Conservation (phyloP, 2,329 filamentous ascomycete species). For the Claviceps humidiphila region DNA sequence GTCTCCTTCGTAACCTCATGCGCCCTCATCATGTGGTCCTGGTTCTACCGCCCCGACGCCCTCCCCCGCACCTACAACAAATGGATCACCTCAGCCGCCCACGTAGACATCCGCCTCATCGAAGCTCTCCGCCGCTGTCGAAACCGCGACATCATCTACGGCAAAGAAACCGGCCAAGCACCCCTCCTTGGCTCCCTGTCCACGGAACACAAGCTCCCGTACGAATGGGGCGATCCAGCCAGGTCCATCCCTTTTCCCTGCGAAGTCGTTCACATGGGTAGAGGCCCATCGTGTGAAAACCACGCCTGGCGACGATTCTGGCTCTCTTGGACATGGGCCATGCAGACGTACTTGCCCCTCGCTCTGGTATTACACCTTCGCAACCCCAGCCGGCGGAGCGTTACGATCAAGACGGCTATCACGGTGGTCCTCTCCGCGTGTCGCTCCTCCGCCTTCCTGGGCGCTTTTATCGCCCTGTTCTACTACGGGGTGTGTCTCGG, state of each 20-base stretch:
- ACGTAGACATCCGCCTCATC: conserved; percentile 62
- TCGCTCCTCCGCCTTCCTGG: conserved; percentile 66
- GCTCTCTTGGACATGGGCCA: conserved; percentile 59
- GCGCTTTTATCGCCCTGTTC: conserved; percentile 63
- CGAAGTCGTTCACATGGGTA: conserved; percentile 72
- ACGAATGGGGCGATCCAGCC: conserved; percentile 59
- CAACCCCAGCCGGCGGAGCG: conserved; percentile 29
- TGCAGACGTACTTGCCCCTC: conserved; percentile 64
- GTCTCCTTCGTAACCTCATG: conserved; percentile 58
- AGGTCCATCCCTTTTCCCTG: conserved; percentile 63
- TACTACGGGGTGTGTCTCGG: conserved; percentile 77
- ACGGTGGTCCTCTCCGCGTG: conserved; percentile 46
- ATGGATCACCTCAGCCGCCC: conserved; percentile 69
- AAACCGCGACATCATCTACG: conserved; percentile 53
- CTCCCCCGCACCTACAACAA: conserved; percentile 63
- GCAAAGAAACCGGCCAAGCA: conserved; percentile 57
- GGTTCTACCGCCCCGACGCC: conserved; percentile 62
- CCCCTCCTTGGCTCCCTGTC: conserved; percentile 59
- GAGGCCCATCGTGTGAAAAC: conserved; percentile 58
- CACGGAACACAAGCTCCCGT: conserved; percentile 53
- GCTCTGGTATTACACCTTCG: conserved; percentile 51
- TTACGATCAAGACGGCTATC: conserved; percentile 29
- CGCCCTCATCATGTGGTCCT: conserved; percentile 76
- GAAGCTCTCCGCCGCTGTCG: conserved; percentile 57
- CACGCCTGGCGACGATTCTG: conserved; percentile 57